phyloP scores from a whole-genome alignment of 768 basidiomycete genomes.

The Tricholoma saponaceum region DNA sequence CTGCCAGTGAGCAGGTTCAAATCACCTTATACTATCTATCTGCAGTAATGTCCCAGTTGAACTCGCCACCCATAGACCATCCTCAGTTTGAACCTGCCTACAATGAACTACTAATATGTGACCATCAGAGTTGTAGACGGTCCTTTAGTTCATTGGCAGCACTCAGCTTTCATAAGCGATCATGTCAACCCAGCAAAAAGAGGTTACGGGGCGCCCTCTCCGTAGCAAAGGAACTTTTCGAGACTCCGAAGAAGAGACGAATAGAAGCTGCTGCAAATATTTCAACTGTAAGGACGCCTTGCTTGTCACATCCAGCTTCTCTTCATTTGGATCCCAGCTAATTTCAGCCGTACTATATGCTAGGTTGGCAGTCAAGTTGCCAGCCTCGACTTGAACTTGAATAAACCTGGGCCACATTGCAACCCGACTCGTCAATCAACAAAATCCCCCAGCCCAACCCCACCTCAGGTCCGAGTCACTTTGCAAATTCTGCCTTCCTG shows the following conservation, averaged over 20 bases:
- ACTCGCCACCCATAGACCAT: background rate
- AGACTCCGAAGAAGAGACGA: background rate
- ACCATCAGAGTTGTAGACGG: background rate
- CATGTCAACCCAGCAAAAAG: background rate
- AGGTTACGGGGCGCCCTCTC: background rate
- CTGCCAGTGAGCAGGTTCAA: background rate
- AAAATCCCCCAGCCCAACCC: background rate
- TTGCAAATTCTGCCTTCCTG: background rate
- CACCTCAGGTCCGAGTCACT: background rate
- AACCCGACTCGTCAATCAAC: no score
- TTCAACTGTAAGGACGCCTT: background rate
- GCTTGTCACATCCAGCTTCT: background rate
- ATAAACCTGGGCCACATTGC: no score
- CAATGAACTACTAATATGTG: background rate
- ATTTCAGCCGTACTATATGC: background rate
- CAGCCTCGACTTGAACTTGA: no score
- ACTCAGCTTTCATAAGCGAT: background rate
- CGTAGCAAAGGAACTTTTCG: background rate
- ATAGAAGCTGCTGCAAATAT: background rate
- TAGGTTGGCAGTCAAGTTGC: background rate
- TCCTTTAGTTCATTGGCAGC: background rate
- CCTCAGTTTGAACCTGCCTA: background rate
- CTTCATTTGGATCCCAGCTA: background rate
- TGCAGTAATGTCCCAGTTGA: background rate
- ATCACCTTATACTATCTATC: no score